These are phyloP conservation scores for Penicillium manginii DNA, from an alignment of 495 filamentous ascomycete species.

Conservation along the genomic window DNA sequence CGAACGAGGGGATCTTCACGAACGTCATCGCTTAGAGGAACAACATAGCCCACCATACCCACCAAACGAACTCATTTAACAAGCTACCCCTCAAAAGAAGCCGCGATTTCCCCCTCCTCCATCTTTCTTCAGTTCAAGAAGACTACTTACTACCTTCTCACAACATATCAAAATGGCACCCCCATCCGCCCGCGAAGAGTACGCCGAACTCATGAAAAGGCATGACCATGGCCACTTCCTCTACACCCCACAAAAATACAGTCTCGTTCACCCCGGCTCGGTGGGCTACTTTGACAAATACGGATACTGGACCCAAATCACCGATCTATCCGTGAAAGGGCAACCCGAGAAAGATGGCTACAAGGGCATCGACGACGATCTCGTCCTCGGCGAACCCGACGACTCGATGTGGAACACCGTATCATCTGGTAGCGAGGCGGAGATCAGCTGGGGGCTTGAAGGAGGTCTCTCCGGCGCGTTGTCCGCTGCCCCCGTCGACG, in stretches of 20 bases:
- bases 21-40: no score
- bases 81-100: no score
- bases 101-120: no score
- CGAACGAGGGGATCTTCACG: no score
- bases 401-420: conserved; percentile 8
- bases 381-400: neutral
- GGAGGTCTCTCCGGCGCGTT: conserved; percentile 13
- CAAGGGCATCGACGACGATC: neutral
- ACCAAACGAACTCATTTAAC: no score
- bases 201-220: conserved; percentile 17
- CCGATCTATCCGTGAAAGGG: conserved; percentile 17
- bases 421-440: conserved; percentile 9
- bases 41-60: no score
- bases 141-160: no score
- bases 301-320: conserved; percentile 13
- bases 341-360: conserved; percentile 14
- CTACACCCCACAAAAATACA: conserved; percentile 12
- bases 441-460: conserved; percentile 4
- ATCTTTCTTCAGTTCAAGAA: no score
- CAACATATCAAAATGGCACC: conserved; percentile 1
- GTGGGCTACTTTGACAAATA: conserved; percentile 18
- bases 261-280: conserved; percentile 14
- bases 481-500: conserved; percentile 12
- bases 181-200: conserved; percentile 10
- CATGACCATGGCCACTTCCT: conserved; percentile 12